These are phyloP conservation scores for Phytophthora palmivora DNA, from an alignment of 352 stramenopile species.

Conservation along the genomic window DNA sequence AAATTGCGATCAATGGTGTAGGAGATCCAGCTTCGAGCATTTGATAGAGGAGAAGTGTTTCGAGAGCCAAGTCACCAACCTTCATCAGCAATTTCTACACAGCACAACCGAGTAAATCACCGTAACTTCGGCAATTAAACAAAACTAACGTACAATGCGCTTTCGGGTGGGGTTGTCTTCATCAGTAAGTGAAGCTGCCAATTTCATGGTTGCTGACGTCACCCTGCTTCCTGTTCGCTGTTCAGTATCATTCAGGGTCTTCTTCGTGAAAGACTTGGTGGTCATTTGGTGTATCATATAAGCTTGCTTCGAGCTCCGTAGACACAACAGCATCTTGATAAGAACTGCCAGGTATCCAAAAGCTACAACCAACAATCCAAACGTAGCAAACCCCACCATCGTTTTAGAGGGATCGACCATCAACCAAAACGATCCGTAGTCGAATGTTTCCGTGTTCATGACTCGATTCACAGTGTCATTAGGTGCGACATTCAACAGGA, in stretches of 20 bases:
- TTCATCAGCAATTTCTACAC: constrained; percentile 27
- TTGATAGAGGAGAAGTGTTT: constrained; percentile 21
- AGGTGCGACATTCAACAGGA: constrained; percentile 30
- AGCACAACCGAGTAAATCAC: not conserved
- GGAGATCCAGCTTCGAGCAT: constrained; percentile 26
- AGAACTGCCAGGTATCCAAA: constrained; percentile 28
- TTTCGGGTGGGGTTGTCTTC: constrained; percentile 8
- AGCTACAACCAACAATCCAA: constrained; percentile 12
- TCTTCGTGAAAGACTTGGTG: not conserved
- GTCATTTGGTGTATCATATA: constrained; percentile 8
- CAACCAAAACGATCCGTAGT: constrained; percentile 43
- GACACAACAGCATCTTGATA: constrained; percentile 12
- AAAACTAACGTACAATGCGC: constrained; percentile 12
- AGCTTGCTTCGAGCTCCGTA: not conserved
- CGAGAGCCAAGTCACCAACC: constrained; percentile 23
- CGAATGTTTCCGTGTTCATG: constrained; percentile 37
- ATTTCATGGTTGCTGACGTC: not conserved
- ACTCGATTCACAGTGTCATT: constrained; percentile 39
- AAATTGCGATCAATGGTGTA: constrained; percentile 8
- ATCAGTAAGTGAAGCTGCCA: not conserved
- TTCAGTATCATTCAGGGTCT: not conserved
- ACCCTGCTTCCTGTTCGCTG: not conserved
- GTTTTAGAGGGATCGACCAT: constrained; percentile 18
- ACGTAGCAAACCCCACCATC: constrained; percentile 18
- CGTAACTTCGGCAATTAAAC: not conserved